A percentile compares a stretch with the other conserved stretches of the same genome.
phyloP scores from a whole-genome alignment of 2,329 filamentous ascomycete genomes.

The Rutstroemia sp. region DNA sequence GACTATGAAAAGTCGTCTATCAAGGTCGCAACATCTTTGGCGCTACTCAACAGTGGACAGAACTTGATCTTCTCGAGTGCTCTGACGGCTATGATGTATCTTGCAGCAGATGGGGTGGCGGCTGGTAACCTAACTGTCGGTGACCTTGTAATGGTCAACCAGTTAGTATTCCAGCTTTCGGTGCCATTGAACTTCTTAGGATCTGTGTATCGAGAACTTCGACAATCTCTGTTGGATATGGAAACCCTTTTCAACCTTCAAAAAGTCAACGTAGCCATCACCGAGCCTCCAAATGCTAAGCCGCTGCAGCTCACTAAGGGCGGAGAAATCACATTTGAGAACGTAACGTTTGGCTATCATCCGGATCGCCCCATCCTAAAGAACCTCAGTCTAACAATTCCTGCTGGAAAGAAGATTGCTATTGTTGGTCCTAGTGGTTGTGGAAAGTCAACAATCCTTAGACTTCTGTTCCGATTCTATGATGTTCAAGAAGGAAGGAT shows the following conservation, averaged over 20 bases:
- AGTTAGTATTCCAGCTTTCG: conserved; percentile 95
- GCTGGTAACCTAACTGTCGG: conserved; percentile 78
- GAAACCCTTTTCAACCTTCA: conserved; percentile 96
- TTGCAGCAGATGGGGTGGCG: conserved; percentile 85
- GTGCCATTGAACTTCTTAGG: conserved; percentile 96
- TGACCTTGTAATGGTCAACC: conserved; percentile 97
- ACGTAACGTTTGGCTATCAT: conserved; percentile 91
- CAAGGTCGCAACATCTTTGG: conserved; percentile 90
- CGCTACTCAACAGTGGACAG: conserved; percentile 89
- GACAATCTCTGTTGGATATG: conserved; percentile 95
- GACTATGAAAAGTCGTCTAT: conserved; percentile 92
- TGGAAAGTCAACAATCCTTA: conserved; percentile 88
- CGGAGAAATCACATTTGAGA: conserved; percentile 89
- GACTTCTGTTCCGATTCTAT: conserved; percentile 90
- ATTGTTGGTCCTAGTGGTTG: conserved; percentile 93
- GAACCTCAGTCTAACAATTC: conserved; percentile 80
- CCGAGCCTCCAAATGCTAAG: conserved; percentile 67
- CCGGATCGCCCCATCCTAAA: conserved; percentile 79
- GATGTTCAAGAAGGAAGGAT: conserved; percentile 82
- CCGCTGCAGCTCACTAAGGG: conserved; percentile 65
- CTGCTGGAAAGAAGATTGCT: conserved; percentile 91
- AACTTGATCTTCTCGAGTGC: conserved; percentile 96
- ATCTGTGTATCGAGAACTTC: conserved; percentile 92
- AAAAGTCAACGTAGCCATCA: conserved; percentile 86
- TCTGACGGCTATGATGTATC: conserved; percentile 95